phyloP scores from a whole-genome alignment of 805 yeast species.

The Kazachstania taianensis region DNA sequence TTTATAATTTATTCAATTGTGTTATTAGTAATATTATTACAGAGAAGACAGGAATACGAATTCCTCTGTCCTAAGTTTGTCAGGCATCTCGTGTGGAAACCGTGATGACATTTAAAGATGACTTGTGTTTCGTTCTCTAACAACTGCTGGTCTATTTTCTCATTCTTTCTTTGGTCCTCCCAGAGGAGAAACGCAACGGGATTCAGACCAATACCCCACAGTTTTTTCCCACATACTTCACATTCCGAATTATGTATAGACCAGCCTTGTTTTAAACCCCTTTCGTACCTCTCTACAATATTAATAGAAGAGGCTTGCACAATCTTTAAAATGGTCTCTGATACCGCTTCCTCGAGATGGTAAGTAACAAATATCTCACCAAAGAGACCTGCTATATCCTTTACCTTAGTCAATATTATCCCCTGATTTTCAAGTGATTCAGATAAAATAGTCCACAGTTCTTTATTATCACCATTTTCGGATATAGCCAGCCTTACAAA shows the following conservation, averaged over 20 bases:
- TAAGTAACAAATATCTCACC: constrained; percentile 56
- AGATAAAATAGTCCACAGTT: constrained; percentile 43
- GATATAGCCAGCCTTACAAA: constrained; percentile 16
- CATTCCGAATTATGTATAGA: constrained; percentile 46
- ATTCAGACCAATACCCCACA: constrained; percentile 60
- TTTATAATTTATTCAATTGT: background rate
- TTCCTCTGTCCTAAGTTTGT: constrained; percentile 21
- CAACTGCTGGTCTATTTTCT: constrained; percentile 6
- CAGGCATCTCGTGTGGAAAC: constrained; percentile 23
- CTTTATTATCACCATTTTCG: constrained; percentile 12
- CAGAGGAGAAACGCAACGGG: constrained; percentile 44
- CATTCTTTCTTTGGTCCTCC: constrained; percentile 37
- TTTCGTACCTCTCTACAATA: constrained; percentile 35
- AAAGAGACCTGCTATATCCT: constrained; percentile 50
- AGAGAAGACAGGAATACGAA: constrained; percentile 17
- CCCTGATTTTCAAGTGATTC: constrained; percentile 43
- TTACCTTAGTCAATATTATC: constrained; percentile 39
- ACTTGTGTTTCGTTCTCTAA: constrained; percentile 5
- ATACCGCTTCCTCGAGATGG: constrained; percentile 50
- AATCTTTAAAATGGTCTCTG: constrained; percentile 41
- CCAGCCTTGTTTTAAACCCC: constrained; percentile 52
- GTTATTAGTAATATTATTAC: constrained; percentile 6
- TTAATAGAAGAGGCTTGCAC: constrained; percentile 47
- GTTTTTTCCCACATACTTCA: constrained; percentile 61
- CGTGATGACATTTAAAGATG: constrained; percentile 25